These are phyloP conservation scores for Suhomyces terraborum DNA, from an alignment of 1,139 yeast genomes.

Conservation along the genomic window DNA sequence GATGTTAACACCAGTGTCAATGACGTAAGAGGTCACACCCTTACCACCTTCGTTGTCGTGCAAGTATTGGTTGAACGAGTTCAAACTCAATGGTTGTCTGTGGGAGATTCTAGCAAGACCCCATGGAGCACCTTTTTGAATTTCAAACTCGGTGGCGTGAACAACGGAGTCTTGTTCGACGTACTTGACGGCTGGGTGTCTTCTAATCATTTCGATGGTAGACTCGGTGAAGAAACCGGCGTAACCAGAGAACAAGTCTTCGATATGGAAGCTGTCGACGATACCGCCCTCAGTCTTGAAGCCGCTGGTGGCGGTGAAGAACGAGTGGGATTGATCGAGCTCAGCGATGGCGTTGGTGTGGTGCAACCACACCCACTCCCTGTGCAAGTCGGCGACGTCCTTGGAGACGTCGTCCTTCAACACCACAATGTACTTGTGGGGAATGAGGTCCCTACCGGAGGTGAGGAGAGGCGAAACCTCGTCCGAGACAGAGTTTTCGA, in stretches of 20 bases:
- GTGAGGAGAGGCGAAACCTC: conserved; percentile 45
- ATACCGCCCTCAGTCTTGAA: conserved; percentile 56
- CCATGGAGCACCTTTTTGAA: conserved; percentile 92
- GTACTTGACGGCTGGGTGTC: conserved; percentile 70
- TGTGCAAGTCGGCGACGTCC: conserved; percentile 61
- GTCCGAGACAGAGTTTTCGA: conserved; percentile 15
- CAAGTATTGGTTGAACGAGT: conserved; percentile 82
- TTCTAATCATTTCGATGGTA: conserved; percentile 69
- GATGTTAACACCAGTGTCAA: conserved; percentile 89
- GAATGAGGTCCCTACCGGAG: conserved; percentile 53
- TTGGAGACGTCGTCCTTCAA: conserved; percentile 62
- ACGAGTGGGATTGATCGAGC: conserved; percentile 35
- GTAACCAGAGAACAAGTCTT: conserved; percentile 59
- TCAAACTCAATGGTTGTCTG: conserved; percentile 71
- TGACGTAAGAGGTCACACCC: conserved; percentile 89
- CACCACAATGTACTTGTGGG: conserved; percentile 75
- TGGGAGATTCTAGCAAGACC: conserved; percentile 94
- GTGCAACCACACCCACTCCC: conserved; percentile 56
- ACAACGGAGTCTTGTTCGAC: conserved; percentile 84
- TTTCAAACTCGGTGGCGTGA: conserved; percentile 57
- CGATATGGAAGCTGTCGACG: conserved; percentile 63
- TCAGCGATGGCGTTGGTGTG: conserved; percentile 42
- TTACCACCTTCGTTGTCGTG: conserved; percentile 84
- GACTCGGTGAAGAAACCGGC: conserved; percentile 74
- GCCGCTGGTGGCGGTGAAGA: conserved; percentile 41